Conservation (phyloP, 371 early-diverging fungal species). For the Mucor sp. region DNA sequence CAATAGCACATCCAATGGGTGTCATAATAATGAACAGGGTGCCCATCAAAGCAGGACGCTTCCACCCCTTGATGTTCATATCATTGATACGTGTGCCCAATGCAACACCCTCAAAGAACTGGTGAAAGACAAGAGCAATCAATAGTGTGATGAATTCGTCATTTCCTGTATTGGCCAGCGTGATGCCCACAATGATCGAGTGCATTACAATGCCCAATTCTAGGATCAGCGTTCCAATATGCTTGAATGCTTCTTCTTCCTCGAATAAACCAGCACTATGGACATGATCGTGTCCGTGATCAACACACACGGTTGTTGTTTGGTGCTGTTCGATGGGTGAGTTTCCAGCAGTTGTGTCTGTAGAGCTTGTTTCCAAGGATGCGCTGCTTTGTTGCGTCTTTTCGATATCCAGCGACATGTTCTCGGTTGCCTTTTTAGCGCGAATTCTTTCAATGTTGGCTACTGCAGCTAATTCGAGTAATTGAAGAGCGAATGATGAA, state of each 20-base stretch:
- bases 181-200: constrained; percentile 85
- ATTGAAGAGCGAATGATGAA: constrained; percentile 40
- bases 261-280: constrained; percentile 54
- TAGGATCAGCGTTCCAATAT: constrained; percentile 63
- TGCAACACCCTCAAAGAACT: constrained; percentile 74
- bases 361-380: constrained; percentile 9
- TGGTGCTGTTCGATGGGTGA: background rate
- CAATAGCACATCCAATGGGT: constrained; percentile 70
- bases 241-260: constrained; percentile 31
- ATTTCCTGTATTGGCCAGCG: constrained; percentile 71
- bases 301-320: background rate
- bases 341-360: constrained; percentile 16
- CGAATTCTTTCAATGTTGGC: constrained; percentile 22
- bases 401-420: constrained; percentile 18
- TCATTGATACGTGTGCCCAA: constrained; percentile 64
- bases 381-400: constrained; percentile 5
- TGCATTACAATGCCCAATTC: constrained; percentile 88
- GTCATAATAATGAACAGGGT: constrained; percentile 63
- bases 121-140: constrained; percentile 88
- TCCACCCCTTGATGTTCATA: constrained; percentile 45
- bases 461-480: constrained; percentile 40
- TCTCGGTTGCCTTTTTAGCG: constrained; percentile 12
- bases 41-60: constrained; percentile 50
- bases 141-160: constrained; percentile 70
- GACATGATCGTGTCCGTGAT: constrained; percentile 37